Base-by-base conservation (phyloP, 768 basidiomycete species). In the Clitopilus passeckerianus region DNA sequence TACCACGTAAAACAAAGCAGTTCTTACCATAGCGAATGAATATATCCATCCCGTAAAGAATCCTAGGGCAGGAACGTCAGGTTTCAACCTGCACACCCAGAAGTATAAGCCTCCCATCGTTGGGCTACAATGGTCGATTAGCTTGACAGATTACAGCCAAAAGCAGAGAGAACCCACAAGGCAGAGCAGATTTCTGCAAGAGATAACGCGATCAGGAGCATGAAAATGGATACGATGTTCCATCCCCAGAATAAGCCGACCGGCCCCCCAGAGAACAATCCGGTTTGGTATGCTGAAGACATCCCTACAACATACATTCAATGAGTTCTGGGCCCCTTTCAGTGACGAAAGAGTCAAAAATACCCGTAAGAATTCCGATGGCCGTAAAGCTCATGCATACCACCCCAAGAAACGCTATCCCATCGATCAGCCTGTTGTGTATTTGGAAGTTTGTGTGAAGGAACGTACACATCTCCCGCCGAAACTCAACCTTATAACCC, bases 61-160 rank as follows among this genome's bases (percentile, higher is more conserved):
- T 18, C 83, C 84, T 5, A 85, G 72, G 16, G 82, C 70, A 1
- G 82, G 83, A 14, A 72, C 60, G 53, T 82, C 75, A 0, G 82
- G 81, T 63, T 83, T 83, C 81, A 85, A 81, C 64, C 77, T 80
- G 70, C 82, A 84, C 10, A 84, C 83, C 84, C 83, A 85, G 65
- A 85, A 86, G 67, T 85, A 86, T 54, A 85, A 69, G 6, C 82
- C 84, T 22, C 83, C 83, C 74, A 85, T 78, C 2, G 82, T 81
- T 0, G 82, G 82, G 58, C 79, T 81, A 54, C 2, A 10, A 56
- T 59, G 16, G 18, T 27, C 16, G 43, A 30, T 30, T 30, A 30
- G 27, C 27, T 30, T 7, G 27, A 30, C 27, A 7, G 27, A 30
- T 30, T 7, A n/a, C 56, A 20, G n/a, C 44, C 61, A 61, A 20